Base-by-base conservation (phyloP, 2,329 filamentous ascomycete genomes). In the Didymella pinodella region DNA sequence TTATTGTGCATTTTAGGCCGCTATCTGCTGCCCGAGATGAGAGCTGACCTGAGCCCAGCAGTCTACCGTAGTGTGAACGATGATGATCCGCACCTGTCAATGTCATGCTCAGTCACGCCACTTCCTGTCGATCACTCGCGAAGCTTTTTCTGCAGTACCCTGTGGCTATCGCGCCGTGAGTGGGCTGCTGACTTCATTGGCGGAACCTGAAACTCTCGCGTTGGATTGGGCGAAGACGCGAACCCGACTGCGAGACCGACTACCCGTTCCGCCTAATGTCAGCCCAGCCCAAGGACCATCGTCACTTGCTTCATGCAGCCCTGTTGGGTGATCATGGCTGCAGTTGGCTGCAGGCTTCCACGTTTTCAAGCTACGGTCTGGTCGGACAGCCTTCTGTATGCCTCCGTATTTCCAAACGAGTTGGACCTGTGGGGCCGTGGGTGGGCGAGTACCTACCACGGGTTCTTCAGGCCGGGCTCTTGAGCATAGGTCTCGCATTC, bases 131-230 rank as follows among this genome's bases (percentile, higher is more conserved):
- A 29, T 47, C 26, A 14, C 41, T 50, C 18, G 29, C 12, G 43
- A 10, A 40, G 49, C 28, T 18, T 18, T 18, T 18, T 18, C 18
- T 18, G 18, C 18, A 18, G 18, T 18, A 18, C 18, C 18, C 18
- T 18, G n/a, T 55, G 26, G 40, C 1, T 26, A 48, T 57, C 48
- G 46, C 44, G 38, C 50, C 46, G 54, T 25, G 32, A 54, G 55
- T 49, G 49, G 55, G 40, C 45, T 14, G 14, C 1, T 16, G 43
- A 20, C 18, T 41, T n/a, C 3, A 49, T 49, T 49, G 20, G 50
- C 25, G 34, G 50, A 46, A 41, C 7, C 20, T 49, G 8, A 22
- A 12, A 28, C 5, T 22, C 16, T 20, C 7, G 28, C 26, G 14
- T 18, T 3, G 28, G 5, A 38, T 38, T 28, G 44, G 29, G 31